Conservation (phyloP, 148 eudicot genomes). For the Dianthus caryophyllus region DNA sequence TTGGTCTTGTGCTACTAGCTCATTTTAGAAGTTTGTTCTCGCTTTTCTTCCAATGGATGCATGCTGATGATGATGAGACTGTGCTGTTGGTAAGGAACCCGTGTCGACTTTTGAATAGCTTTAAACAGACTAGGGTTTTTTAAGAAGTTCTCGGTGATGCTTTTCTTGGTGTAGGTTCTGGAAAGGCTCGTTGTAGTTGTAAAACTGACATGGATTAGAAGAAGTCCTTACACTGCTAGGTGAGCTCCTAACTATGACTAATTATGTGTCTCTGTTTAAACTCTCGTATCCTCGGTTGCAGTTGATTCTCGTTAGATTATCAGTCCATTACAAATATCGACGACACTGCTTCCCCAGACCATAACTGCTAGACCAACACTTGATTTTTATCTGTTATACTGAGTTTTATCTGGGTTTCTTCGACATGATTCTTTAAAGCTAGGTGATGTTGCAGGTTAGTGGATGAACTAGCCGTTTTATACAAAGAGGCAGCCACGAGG, state of each 20-base stretch:
- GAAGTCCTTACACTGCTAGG: conserved; percentile 68
- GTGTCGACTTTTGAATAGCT: background rate
- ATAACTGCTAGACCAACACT: background rate
- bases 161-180: conserved; percentile 52
- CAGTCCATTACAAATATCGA: background rate
- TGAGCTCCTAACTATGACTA: conserved; percentile 20
- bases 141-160: background rate
- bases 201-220: conserved; percentile 89
- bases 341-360: background rate
- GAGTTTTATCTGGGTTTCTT: background rate
- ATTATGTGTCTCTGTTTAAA: background rate
- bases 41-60: conserved; percentile 93
- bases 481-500: conserved; percentile 72
- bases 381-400: background rate
- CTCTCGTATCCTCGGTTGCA: background rate
- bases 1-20: conserved; percentile 75
- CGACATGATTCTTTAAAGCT: background rate
- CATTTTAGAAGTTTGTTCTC: conserved; percentile 90
- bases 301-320: background rate
- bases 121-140: background rate
- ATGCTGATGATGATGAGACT: conserved; percentile 89
- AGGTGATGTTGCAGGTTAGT: conserved; percentile 52
- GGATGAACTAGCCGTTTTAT: conserved; percentile 61
- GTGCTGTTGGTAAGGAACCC: conserved; percentile 58
- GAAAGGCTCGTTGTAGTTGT: conserved; percentile 48